Evolutionary conservation across 2,329 filamentous ascomycete genomes (phyloP).

Genomic region (Beauveria sp.): DNA sequence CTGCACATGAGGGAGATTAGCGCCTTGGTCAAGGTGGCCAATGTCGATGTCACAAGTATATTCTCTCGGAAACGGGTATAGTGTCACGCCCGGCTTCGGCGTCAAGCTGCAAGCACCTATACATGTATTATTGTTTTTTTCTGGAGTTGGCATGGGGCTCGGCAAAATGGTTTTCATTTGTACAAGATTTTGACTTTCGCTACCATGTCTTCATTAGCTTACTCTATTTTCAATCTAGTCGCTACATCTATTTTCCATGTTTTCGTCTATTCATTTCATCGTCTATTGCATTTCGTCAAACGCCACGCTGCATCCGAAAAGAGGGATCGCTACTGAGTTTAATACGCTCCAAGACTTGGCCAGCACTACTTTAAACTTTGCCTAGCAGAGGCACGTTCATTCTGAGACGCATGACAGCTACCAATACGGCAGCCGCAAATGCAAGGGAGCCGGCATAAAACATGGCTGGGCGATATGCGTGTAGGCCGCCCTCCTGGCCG

Average conservation of each 20-base stretch:
- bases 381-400: slow-evolving; percentile 30
- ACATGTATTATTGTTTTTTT: not conserved
- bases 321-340: not conserved
- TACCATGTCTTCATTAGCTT: not conserved
- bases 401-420: slow-evolving; percentile 35
- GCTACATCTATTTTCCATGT: not conserved
- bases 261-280: not conserved
- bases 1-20: slow-evolving; percentile 14
- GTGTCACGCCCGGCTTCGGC: not conserved
- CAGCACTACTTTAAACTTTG: slow-evolving; percentile 8
- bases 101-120: not conserved
- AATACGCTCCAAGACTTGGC: not conserved
- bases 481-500: slow-evolving; percentile 38
- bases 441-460: slow-evolving; percentile 52
- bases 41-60: slow-evolving; percentile 8
- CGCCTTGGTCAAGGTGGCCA: slow-evolving; percentile 15
- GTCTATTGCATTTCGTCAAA: not conserved
- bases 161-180: not conserved
- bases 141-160: not conserved
- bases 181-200: not conserved
- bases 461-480: slow-evolving; percentile 52
- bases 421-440: slow-evolving; percentile 34
- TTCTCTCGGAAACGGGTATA: not conserved
- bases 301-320: too few species aligned
- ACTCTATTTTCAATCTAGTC: not conserved